These are phyloP conservation scores for Phytophthora pistaciae DNA, from an alignment of 352 stramenopile species.

Conservation along the genomic window DNA sequence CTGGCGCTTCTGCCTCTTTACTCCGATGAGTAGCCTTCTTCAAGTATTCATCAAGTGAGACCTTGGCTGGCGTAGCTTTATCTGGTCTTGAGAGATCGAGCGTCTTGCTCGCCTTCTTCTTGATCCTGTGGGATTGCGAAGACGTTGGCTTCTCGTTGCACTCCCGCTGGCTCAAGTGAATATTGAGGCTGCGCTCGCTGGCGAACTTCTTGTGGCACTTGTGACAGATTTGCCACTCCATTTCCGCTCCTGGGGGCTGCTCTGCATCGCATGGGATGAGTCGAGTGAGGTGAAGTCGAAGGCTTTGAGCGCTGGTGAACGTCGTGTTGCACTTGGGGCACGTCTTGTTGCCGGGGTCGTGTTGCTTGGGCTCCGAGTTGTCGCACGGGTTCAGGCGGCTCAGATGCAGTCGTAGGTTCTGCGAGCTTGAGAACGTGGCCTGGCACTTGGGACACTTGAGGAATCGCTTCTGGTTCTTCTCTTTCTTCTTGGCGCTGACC, in stretches of 20 bases:
- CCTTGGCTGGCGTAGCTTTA: background rate
- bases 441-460: constrained; percentile 2
- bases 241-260: background rate
- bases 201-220: constrained; percentile 1
- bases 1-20: background rate
- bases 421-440: constrained; percentile 1
- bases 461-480: background rate
- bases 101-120: constrained; percentile 2
- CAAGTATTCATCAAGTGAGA: constrained; percentile 8
- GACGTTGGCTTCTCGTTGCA: background rate
- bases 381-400: background rate
- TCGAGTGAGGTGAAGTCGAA: background rate
- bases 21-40: background rate
- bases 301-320: background rate
- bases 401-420: constrained; percentile 5
- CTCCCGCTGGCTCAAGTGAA: background rate
- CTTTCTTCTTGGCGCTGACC: background rate
- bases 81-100: constrained; percentile 6
- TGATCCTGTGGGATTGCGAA: background rate
- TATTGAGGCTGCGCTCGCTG: background rate
- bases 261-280: background rate
- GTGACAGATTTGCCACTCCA: background rate
- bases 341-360: constrained; percentile 1
- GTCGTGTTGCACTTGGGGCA: background rate
- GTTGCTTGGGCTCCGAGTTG: constrained; percentile 2